A percentile compares a stretch with the other conserved stretches of the same genome.
phyloP scores from a whole-genome alignment of 2,329 filamentous ascomycete species.

The Dothistroma septosporum region DNA sequence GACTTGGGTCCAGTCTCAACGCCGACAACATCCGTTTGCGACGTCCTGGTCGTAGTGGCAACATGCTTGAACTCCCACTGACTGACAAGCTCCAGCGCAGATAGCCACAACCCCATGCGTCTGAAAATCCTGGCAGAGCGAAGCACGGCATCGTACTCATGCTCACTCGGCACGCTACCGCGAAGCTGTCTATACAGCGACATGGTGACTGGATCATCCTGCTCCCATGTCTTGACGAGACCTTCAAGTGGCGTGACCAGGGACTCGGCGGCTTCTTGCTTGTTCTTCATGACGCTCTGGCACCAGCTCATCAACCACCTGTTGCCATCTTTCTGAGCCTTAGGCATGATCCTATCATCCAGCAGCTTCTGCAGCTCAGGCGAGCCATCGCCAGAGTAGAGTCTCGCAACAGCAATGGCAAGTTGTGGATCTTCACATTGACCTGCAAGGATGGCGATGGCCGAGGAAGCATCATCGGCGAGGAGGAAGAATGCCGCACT shows the following conservation, averaged over 20 bases:
- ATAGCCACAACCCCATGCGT: constrained; percentile 66
- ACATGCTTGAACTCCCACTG: constrained; percentile 71
- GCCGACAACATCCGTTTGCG: constrained; percentile 13
- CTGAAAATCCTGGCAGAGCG: constrained; percentile 61
- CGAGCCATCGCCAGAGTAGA: constrained; percentile 81
- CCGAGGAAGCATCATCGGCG: constrained; percentile 77
- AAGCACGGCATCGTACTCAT: constrained; percentile 61
- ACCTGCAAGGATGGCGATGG: constrained; percentile 78
- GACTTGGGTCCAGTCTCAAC: constrained; percentile 16
- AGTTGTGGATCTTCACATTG: constrained; percentile 87
- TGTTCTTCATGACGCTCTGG: constrained; percentile 81
- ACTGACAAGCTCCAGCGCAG: constrained; percentile 78
- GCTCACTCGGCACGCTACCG: constrained; percentile 56
- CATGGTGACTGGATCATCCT: constrained; percentile 85
- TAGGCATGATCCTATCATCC: constrained; percentile 70
- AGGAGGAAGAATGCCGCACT: constrained; percentile 94
- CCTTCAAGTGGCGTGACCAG: constrained; percentile 67
- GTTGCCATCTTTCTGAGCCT: constrained; percentile 77
- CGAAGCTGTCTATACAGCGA: constrained; percentile 82
- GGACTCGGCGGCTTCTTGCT: constrained; percentile 77
- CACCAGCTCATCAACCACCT: constrained; percentile 94
- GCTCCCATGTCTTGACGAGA: constrained; percentile 59
- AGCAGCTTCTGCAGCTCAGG: constrained; percentile 69
- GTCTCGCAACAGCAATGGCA: constrained; percentile 79
- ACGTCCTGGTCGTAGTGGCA: constrained; percentile 13